phyloP scores from a whole-genome alignment of 164 flowering plant species.

The Dillenia suffruticosa region DNA sequence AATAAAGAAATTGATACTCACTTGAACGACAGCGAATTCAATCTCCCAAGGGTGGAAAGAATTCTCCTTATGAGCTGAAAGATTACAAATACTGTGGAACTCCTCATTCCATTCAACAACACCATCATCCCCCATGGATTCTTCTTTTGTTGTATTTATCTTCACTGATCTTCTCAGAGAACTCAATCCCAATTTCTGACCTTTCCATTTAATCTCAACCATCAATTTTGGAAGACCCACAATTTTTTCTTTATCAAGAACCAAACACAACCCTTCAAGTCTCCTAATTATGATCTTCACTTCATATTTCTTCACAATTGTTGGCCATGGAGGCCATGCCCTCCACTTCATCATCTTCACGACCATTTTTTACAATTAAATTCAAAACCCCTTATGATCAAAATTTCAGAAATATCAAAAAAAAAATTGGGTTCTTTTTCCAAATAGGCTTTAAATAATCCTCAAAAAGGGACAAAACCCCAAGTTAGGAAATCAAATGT shows the following conservation, averaged over 20 bases:
- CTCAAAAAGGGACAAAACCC: too few species aligned
- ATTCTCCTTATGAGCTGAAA: conserved; percentile 10
- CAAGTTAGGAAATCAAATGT: too few species aligned
- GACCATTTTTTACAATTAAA: conserved; percentile 8
- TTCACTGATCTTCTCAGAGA: conserved; percentile 15
- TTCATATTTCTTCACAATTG: conserved; percentile 14
- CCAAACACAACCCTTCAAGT: conserved; percentile 5
- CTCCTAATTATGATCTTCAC: conserved; percentile 9
- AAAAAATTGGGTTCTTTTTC: too few species aligned
- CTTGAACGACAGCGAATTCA: conserved; percentile 61
- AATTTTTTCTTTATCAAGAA: not conserved
- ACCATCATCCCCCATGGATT: conserved; percentile 10
- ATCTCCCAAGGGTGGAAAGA: conserved; percentile 52
- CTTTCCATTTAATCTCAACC: conserved; percentile 26
- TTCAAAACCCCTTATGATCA: too few species aligned
- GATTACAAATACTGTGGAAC: conserved; percentile 11
- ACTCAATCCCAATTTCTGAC: conserved; percentile 16
- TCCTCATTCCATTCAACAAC: conserved; percentile 24
- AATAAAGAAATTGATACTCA: conserved; percentile 28
- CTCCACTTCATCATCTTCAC: conserved; percentile 26
- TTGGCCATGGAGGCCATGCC: conserved; percentile 15
- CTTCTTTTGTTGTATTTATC: conserved; percentile 22
- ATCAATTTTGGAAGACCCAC: conserved; percentile 3
- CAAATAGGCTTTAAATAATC: too few species aligned
- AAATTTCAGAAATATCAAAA: too few species aligned